phyloP scores from a whole-genome alignment of 768 basidiomycete genomes.

The Daedaleopsis nitida region DNA sequence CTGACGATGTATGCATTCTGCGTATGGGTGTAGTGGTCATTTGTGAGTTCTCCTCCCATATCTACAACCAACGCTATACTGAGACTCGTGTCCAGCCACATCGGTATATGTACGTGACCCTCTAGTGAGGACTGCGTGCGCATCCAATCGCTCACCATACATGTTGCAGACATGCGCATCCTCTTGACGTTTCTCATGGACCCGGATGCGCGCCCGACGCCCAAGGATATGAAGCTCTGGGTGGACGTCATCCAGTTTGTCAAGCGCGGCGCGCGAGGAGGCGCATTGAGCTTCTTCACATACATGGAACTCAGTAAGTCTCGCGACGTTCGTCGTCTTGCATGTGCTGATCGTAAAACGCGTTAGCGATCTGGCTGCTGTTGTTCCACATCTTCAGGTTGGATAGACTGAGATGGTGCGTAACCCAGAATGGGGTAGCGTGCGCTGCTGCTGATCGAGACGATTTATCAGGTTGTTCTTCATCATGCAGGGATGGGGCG shows the following conservation, averaged over 20 bases:
- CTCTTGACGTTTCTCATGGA: slow-evolving; percentile 52
- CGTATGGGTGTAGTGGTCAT: slow-evolving; percentile 35
- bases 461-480: slow-evolving; percentile 41
- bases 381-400: slow-evolving; percentile 49
- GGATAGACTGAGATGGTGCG: slow-evolving; percentile 46
- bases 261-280: slow-evolving; percentile 49
- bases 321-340: not conserved
- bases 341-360: not conserved
- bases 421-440: not conserved
- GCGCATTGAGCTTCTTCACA: slow-evolving; percentile 57
- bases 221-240: slow-evolving; percentile 58
- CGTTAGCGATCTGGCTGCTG: slow-evolving; percentile 40
- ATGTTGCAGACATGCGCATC: slow-evolving; percentile 44
- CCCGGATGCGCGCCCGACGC: slow-evolving; percentile 42
- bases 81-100: slow-evolving; percentile 40
- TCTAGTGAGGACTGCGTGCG: not conserved
- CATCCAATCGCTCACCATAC: not conserved
- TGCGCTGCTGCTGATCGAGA: not conserved
- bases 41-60: slow-evolving; percentile 35
- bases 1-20: not conserved
- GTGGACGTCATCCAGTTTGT: slow-evolving; percentile 54
- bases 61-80: not conserved
- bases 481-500: slow-evolving; percentile 53
- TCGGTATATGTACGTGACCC: slow-evolving; percentile 49
- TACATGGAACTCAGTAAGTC: slow-evolving; percentile 55